Evolutionary conservation across 163 green algal genomes (phyloP).

Genomic region (Scenedesmus sp.): DNA sequence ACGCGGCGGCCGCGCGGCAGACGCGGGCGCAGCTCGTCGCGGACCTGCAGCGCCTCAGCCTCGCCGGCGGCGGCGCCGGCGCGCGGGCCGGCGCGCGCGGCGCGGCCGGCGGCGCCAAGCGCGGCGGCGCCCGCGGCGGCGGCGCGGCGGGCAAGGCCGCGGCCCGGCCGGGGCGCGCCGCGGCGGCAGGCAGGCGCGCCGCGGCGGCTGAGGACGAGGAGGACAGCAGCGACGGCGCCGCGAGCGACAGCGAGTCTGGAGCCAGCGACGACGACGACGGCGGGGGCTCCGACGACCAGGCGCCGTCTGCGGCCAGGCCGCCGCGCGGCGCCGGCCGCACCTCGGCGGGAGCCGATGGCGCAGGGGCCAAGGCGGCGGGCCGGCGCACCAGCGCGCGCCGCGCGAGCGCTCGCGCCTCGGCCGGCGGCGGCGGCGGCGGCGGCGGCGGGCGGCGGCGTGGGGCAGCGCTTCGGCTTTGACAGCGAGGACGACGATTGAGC

Average conservation of each 20-base stretch:
- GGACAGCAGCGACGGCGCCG: background rate
- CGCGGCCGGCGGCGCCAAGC: background rate
- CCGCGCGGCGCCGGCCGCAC: no score
- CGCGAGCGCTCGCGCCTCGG: background rate
- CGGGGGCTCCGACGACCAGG: background rate
- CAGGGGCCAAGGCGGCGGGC: background rate
- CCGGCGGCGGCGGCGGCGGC: background rate
- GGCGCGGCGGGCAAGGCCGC: background rate
- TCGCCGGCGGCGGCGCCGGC: background rate
- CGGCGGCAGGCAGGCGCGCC: background rate
- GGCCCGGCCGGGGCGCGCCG: background rate
- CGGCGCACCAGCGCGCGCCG: background rate
- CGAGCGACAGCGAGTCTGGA: background rate
- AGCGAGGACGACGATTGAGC: no score
- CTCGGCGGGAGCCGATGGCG: no score
- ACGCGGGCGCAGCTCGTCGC: background rate
- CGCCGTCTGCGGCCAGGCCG: no score
- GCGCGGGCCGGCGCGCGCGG: background rate
- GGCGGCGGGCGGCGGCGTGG: background rate
- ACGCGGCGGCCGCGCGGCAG: background rate
- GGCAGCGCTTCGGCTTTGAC: background rate
- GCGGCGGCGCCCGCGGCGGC: background rate
- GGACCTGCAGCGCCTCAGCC: constrained; percentile 3
- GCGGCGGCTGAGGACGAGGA: background rate
- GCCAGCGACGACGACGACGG: constrained; percentile 10